Evolutionary conservation across 495 filamentous ascomycete species (phyloP).

Genomic region (Xylaria grammica): DNA sequence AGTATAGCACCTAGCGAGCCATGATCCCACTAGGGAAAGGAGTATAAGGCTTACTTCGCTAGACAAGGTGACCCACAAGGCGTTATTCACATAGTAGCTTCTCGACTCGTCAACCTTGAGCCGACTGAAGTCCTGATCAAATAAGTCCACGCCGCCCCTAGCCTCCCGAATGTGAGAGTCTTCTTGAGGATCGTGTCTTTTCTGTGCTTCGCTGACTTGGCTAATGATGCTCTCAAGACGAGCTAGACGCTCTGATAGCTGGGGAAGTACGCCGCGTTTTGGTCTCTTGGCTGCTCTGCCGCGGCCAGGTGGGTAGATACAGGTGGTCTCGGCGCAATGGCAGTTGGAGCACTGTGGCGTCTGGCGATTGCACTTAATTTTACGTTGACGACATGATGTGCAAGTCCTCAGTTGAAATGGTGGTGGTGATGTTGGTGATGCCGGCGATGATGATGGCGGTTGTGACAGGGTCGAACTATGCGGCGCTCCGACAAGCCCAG

Average conservation of each 20-base stretch:
- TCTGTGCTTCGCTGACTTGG: not conserved
- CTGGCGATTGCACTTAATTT: not conserved
- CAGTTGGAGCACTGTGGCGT: not conserved
- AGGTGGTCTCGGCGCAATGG: not conserved
- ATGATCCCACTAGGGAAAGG: not conserved
- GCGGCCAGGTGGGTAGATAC: slow-evolving; percentile 1
- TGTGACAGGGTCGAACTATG: too few relatives aligned
- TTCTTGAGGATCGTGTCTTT: not conserved
- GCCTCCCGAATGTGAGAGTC: not conserved
- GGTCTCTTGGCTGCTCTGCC: not conserved
- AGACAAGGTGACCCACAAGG: not conserved
- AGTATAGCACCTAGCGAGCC: not conserved
- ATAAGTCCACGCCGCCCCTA: not conserved
- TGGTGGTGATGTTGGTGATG: not conserved
- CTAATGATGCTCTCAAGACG: slow-evolving; percentile 1
- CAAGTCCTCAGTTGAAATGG: not conserved
- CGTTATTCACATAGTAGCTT: slow-evolving; percentile 8
- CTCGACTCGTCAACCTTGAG: slow-evolving; percentile 1
- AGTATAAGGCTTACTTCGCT: not conserved
- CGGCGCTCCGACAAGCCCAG: not conserved
- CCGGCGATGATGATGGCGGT: not conserved
- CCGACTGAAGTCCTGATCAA: not conserved
- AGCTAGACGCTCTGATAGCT: not conserved
- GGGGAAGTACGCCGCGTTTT: not conserved
- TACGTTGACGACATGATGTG: slow-evolving; percentile 3